These are phyloP conservation scores for Pyrus hybrid DNA, from an alignment of 331 rosid genomes.

Conservation along the genomic window DNA sequence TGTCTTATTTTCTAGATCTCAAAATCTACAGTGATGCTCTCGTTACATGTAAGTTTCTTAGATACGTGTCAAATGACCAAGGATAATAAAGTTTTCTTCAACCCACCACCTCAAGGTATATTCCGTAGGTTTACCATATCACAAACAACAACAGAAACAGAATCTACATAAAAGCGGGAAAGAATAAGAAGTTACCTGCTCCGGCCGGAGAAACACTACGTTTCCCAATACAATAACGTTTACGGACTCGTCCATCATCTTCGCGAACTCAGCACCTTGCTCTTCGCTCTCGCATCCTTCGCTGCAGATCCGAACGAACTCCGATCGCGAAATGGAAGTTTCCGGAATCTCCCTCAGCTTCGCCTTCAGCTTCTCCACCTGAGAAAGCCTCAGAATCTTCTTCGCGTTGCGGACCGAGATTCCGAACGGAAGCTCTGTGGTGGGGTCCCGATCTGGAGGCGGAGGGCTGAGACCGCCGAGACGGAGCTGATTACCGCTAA, in stretches of 20 bases:
- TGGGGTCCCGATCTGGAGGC: background rate
- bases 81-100: background rate
- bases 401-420: slow-evolving; percentile 45
- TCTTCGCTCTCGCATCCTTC: slow-evolving; percentile 40
- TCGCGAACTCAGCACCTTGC: slow-evolving; percentile 60
- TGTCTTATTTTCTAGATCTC: too few species aligned
- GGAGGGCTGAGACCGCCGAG: slow-evolving; percentile 21
- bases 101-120: background rate
- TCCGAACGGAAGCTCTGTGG: background rate
- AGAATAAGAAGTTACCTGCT: slow-evolving; percentile 39
- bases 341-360: slow-evolving; percentile 38
- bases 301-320: slow-evolving; percentile 47
- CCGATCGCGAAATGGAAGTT: slow-evolving; percentile 44
- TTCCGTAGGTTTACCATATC: background rate
- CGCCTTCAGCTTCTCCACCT: slow-evolving; percentile 57
- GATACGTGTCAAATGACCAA: background rate
- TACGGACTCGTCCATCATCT: slow-evolving; percentile 60
- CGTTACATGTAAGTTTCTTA: too few species aligned
- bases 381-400: slow-evolving; percentile 55
- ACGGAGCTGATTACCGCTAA: slow-evolving; percentile 17
- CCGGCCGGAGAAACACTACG: slow-evolving; percentile 70
- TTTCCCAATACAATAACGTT: slow-evolving; percentile 77
- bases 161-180: background rate
- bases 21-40: rapidly evolving
- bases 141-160: background rate